Evolutionary conservation across 345 rosid genomes (phyloP).

Genomic region (Eucalyptus pauciflora): DNA sequence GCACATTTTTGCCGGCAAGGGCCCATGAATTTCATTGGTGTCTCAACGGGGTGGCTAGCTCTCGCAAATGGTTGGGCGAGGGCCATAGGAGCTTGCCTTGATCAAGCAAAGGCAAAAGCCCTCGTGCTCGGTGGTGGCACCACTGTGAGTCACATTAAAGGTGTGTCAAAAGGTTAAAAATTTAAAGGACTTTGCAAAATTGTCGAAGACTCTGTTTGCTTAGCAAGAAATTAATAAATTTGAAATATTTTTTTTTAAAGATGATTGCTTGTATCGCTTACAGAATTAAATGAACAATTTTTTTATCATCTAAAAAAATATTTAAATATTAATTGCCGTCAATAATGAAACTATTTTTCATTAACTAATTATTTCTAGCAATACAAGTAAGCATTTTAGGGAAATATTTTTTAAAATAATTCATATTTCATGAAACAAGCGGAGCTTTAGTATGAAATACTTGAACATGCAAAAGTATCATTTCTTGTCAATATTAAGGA

Average conservation of each 20-base stretch:
- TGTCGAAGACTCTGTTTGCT: fast-evolving
- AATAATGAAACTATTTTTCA: fast-evolving
- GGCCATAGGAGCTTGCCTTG: not conserved
- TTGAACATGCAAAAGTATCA: not conserved
- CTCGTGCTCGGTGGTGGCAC: not conserved
- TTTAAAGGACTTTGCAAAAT: not conserved
- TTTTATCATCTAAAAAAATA: too few species aligned
- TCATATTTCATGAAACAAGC: not conserved
- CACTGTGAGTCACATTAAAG: not conserved
- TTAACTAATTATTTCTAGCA: too few species aligned
- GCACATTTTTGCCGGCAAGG: fast-evolving
- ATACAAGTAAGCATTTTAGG: too few species aligned
- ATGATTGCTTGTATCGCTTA: fast-evolving
- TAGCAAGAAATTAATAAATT: fast-evolving
- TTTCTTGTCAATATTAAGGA: not conserved
- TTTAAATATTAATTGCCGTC: too few species aligned
- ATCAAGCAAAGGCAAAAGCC: not conserved
- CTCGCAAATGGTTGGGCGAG: not conserved
- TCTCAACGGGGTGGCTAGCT: not conserved
- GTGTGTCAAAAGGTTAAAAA: not conserved
- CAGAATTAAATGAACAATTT: not conserved
- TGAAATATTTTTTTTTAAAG: too few species aligned
- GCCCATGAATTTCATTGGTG: not conserved
- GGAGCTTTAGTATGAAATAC: not conserved
- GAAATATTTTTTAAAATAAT: too few species aligned